Evolutionary conservation across 768 basidiomycete genomes (phyloP).

Genomic region (Peribolospora baueri): DNA sequence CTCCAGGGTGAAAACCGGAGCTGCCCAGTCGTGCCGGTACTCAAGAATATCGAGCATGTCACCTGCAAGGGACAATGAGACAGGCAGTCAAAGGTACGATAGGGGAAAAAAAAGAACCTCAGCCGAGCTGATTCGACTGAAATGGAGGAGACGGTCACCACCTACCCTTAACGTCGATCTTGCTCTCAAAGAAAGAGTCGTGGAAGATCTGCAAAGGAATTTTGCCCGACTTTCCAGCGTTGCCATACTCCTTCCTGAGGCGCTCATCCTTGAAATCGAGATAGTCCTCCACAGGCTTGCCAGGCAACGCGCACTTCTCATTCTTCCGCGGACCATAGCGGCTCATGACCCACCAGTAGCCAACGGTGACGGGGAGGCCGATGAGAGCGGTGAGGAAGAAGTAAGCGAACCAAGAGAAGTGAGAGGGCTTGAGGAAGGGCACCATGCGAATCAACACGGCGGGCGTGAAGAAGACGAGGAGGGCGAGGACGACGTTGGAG

Average conservation of each 20-base stretch:
- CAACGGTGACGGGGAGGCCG: slow-evolving; percentile 50
- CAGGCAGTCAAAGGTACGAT: neutral
- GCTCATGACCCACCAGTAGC: slow-evolving; percentile 75
- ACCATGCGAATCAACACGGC: slow-evolving; percentile 51
- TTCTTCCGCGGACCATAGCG: slow-evolving; percentile 56
- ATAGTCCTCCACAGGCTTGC: slow-evolving; percentile 66
- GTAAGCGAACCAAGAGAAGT: slow-evolving; percentile 57
- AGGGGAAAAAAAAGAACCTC: neutral
- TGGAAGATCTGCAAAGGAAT: slow-evolving; percentile 96
- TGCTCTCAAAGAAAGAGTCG: slow-evolving; percentile 89
- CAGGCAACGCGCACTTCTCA: slow-evolving; percentile 61
- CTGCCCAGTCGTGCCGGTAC: slow-evolving; percentile 84
- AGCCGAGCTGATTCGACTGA: neutral
- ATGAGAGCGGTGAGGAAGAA: slow-evolving; percentile 49
- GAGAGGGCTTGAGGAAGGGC: slow-evolving; percentile 48
- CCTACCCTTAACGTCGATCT: slow-evolving; percentile 83
- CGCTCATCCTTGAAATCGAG: slow-evolving; percentile 68
- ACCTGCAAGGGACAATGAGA: slow-evolving; percentile 25
- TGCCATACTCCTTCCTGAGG: slow-evolving; percentile 44
- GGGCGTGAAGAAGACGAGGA: slow-evolving; percentile 51
- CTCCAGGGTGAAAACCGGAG: slow-evolving; percentile 68
- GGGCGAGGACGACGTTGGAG: slow-evolving; percentile 54
- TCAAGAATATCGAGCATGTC: slow-evolving; percentile 86
- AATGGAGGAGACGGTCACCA: slow-evolving; percentile 1
- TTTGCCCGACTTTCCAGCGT: slow-evolving; percentile 43